phyloP scores from a whole-genome alignment of 306 rosid genomes.

The Quercus gilva region DNA sequence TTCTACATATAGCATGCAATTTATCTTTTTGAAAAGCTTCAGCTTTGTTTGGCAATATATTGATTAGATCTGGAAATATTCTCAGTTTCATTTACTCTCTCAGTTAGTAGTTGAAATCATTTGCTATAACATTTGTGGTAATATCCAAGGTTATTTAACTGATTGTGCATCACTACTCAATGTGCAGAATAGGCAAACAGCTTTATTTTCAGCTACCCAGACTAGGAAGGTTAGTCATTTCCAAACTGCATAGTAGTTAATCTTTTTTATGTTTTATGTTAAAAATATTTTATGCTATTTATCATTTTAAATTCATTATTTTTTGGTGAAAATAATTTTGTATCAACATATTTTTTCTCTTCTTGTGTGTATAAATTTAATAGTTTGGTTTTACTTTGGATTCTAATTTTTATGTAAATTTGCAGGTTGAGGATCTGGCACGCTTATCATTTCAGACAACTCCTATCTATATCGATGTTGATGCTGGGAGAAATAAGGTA shows the following conservation, averaged over 20 bases:
- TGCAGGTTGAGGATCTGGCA: conserved; percentile 89
- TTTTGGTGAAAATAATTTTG: background rate
- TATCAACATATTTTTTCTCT: background rate
- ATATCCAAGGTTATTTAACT: conserved; percentile 3
- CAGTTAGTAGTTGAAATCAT: background rate
- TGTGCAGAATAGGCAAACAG: conserved; percentile 87
- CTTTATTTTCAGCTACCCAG: conserved; percentile 97
- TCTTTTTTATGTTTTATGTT: background rate
- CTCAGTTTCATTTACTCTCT: background rate
- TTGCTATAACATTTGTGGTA: background rate
- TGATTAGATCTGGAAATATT: background rate
- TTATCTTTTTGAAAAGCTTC: background rate
- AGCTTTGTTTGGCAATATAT: background rate
- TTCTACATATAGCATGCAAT: background rate
- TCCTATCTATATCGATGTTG: conserved; percentile 76
- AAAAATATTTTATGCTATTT: background rate
- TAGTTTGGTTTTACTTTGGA: background rate
- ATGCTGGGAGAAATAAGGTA: conserved; percentile 84
- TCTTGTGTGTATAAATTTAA: conserved; percentile 24
- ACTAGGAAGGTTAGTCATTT: conserved; percentile 72
- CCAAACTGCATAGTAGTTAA: background rate
- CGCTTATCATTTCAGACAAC: conserved; percentile 74
- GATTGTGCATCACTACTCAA: conserved; percentile 23
- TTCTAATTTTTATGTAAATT: background rate
- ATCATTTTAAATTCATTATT: background rate